Base-by-base conservation (phyloP, 192 early-diverging fungal genomes). In the Umbelopsis isabellina region DNA sequence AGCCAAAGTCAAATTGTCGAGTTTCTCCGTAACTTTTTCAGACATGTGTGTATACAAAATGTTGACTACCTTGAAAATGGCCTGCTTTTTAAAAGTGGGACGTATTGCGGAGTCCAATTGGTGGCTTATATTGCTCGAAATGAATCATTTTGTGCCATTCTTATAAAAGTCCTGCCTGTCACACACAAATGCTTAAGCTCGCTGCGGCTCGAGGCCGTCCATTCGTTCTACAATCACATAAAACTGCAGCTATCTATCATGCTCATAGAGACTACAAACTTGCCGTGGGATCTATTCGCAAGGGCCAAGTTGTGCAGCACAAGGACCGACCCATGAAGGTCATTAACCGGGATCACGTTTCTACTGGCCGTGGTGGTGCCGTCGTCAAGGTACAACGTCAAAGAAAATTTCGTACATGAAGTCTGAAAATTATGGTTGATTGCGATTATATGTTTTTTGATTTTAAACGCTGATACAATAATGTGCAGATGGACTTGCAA, bases 291-390 rank as follows among this genome's bases (percentile, higher is more conserved):
- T 66, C 81, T 16, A 78, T 91, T 41, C 87, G 88, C 48, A 86
- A 82, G 25, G 91, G 93, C 12, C 82, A 83, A 71, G 88, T 94
- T 1, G 84, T 96, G 18, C 85, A 92, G 35, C 77, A 83, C 71
- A 87, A 88, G 25, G 88, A 85, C 58, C 81, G 73, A 15, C 87
- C 90, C n/a, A 87, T 85, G 68, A 83, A 90, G 16, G 91, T 96
- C 5, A 67, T 87, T 25, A 78, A 78, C 64, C 82, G 85, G 49
- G 88, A 91, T 37, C 86, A 91, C 5, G 84, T 84, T 22, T 84
- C 89, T 45, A 87, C 89, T n/a, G 89, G 91, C n/a, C 79, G 90
- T 11, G 87, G 89, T 4, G 85, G 86, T 37, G 85, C 90, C 2
- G 78, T 87, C 46, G 82, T 87, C 30, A 90, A 90, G 74, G 82